These are phyloP conservation scores for Penicillium pancosmium DNA, from an alignment of 495 filamentous ascomycete species.

Conservation along the genomic window DNA sequence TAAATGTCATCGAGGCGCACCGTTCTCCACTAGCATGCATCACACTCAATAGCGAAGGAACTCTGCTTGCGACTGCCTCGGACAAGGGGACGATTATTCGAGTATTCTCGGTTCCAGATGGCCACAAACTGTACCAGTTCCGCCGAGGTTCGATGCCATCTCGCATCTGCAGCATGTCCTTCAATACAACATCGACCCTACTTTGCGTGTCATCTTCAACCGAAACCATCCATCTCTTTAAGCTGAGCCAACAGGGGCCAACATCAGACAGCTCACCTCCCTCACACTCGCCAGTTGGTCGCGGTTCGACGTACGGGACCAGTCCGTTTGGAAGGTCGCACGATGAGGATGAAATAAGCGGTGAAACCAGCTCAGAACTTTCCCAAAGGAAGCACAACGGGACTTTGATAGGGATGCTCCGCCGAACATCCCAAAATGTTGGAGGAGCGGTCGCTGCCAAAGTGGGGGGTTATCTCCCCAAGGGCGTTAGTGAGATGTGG, in stretches of 20 bases:
- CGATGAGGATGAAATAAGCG: conserved; percentile 38
- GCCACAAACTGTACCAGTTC: conserved; percentile 93
- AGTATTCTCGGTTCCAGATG: conserved; percentile 87
- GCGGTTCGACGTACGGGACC: conserved; percentile 43
- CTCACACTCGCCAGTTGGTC: conserved; percentile 34
- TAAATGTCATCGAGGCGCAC: conserved; percentile 92
- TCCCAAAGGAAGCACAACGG: conserved; percentile 55
- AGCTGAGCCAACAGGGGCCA: conserved; percentile 55
- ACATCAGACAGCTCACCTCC: conserved; percentile 33
- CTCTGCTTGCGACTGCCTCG: conserved; percentile 90
- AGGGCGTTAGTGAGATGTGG: conserved; percentile 94
- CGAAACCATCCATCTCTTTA: conserved; percentile 97
- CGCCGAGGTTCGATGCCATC: conserved; percentile 91
- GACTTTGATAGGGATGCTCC: conserved; percentile 83
- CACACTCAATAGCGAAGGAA: conserved; percentile 88
- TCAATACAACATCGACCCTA: conserved; percentile 90
- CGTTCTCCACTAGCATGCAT: conserved; percentile 89
- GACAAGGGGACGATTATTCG: conserved; percentile 98
- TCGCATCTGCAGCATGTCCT: conserved; percentile 98
- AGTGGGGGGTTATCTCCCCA: conserved; percentile 88
- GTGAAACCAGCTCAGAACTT: conserved; percentile 35
- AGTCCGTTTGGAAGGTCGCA: conserved; percentile 40
- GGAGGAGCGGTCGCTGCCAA: conserved; percentile 86
- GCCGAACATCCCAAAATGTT: conserved; percentile 95
- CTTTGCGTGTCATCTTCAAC: conserved; percentile 94